Evolutionary conservation across 148 eudicot species (phyloP), one percentile per base, ranked within the genome.

Genomic region (Chenopodium suecicum): DNA sequence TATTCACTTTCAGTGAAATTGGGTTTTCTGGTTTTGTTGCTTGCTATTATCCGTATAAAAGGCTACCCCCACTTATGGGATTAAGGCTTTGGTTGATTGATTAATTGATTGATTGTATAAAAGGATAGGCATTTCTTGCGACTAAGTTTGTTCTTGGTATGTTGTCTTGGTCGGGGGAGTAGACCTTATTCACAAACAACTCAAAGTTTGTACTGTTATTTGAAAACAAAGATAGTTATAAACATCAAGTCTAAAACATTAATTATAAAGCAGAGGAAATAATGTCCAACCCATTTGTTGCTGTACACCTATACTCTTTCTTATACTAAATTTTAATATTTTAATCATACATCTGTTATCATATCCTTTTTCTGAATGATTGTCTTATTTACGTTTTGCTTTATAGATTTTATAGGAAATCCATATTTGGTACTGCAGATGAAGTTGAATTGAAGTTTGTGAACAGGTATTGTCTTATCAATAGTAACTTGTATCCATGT

Each of bases 361-460:
- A 20, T 65, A 7, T 6, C 17, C 17, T 16, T 11, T 47, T 23
- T 12, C 27, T 78, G 81, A 78, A 50, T 27, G 58, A 64, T 81
- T 60, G 67, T 32, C 48, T 14, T 46, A 50, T 76, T 22, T 72
- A 0, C 73, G 19, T 73, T 22, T 81, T 80, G 25, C 68, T 48
- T 65, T 74, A 22, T 73, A 95, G 98, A 83, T 83, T 95, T 73
- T 95, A 85, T 68, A 91, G 98, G 79, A 95, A 93, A 84, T 89
- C 86, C 70, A 93, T 93, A 63, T 93, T 95, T 86, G 98, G 98
- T 81, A 94, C 89, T 44, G 98, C 97, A 71, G 97, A 95, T 86
- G 98, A 93, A 89, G 84, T 91, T 73, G 98, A 95, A 85, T 72
- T 95, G 88, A 95, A 88, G 91, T 95, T 95, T 77, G 87, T 95